Evolutionary conservation across 2,329 filamentous ascomycete genomes (phyloP), one percentile per base, ranked within the genome.

Genomic region (Reticulascus tulasneorum): DNA sequence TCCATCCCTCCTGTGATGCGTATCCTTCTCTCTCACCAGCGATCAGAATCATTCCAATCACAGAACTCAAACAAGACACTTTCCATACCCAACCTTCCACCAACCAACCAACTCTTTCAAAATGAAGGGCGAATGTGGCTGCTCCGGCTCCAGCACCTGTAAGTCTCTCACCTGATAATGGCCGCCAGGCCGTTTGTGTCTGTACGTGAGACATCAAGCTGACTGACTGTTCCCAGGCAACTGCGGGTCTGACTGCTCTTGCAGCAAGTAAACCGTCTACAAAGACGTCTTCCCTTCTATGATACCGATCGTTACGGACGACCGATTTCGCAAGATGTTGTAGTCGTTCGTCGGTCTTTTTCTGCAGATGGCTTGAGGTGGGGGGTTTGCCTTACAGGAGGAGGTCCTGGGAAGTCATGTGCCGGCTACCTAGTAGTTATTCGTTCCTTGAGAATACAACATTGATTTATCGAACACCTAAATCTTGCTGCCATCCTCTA

Each of bases 41-140:
- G 36, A 22, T 21, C 32, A 29, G 21, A 43, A 33, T 4, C 35
- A 42, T 23, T 17, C 9, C 13, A 18, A 43, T 29, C 29, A 43
- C 28, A 26, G 24, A 32, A 42, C 31, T 18, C 9, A 13, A 40
- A 33, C n/a, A 30, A 45, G 29, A 31, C 11, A 9, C 26, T 32
- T 33, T 16, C 11, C 9, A 21, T 21, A 28, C 16, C 38, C 24
- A n/a, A 12, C 23, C 19, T 15, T 29, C 29, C 32, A 36, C 9
- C 34, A 33, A 35, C 37, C 24, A 40, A 36, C 35, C 26, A 43
- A 29, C 19, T 16, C 37, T 42, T 43, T 40, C 44, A 47, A 46
- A 42, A 47, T 47, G 45, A 47, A 47, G 45, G 45, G 45, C 40
- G 45, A 46, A 40, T 47, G 45, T 28, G 45, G 45, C 45, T 47